Evolutionary conservation across 1,139 yeast species (phyloP), one percentile per base, ranked within the genome.

Genomic region (Schizosaccharomyces versatilis): DNA sequence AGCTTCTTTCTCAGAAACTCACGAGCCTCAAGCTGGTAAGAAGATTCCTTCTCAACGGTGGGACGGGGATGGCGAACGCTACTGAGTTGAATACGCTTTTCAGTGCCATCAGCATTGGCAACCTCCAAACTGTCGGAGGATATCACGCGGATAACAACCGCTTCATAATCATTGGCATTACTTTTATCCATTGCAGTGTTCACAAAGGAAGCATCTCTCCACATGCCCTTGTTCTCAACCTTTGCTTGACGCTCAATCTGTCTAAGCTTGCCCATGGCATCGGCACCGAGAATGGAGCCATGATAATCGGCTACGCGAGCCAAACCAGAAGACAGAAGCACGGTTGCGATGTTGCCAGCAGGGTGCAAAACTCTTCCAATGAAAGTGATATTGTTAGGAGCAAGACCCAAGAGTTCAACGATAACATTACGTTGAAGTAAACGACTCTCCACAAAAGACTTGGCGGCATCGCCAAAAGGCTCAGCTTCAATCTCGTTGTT

Each of bases 271-370:
- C 74, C 63, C 88, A 84, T 83, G 49, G 70, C 71, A 44, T 73
- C 67, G 6, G 86, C 70, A 1, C 95, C 95, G 57, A 85, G 69
- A 54, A 78, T 64, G n/a, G 77, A 67, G 1, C 86, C 78, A 66
- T 84, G 94, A 90, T 94, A 82, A 65, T 84, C 94, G 24, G 80
- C 78, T 56, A 84, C 77, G 60, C 79, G 79, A 7, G 81, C 94
- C 49, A 79, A 72, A 8, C 95, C 95, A 57, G 71, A 73, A 58
- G 75, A 77, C 59, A 84, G 71, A 59, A 84, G 68, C 60, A 77
- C 76, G 61, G 79, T 81, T 58, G 82, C 78, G 62, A 84, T 80
- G 63, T 83, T 82, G 7, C 94, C 86, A 10, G 84, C 81, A 55
- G 85, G 88, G 61, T 79, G 79, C 54, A 76, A 67, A 47, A 78